These are phyloP conservation scores for Teunomyces kruisii DNA, from an alignment of 805 yeast genomes.

Conservation along the genomic window DNA sequence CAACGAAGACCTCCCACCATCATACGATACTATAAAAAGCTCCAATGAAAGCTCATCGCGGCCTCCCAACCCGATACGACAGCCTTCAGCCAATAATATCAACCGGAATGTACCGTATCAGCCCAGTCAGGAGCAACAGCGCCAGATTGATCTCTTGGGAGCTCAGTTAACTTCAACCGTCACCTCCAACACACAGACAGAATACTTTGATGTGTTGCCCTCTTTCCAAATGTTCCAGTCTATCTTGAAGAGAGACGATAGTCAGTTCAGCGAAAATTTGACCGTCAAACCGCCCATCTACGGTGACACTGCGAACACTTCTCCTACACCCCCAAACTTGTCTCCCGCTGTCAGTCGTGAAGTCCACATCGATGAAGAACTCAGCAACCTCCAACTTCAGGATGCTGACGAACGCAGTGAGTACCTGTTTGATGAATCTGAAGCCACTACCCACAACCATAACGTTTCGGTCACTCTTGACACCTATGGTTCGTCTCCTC, in stretches of 20 bases:
- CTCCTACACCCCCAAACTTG: slow-evolving; percentile 28
- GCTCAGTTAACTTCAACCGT: slow-evolving; percentile 16
- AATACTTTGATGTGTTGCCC: slow-evolving; percentile 59
- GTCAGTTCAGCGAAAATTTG: slow-evolving; percentile 36
- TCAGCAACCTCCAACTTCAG: not conserved
- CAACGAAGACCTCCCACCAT: slow-evolving; percentile 6
- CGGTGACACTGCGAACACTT: slow-evolving; percentile 29
- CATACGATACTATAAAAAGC: slow-evolving; percentile 3
- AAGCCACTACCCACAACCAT: slow-evolving; percentile 10
- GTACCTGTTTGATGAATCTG: slow-evolving; percentile 7
- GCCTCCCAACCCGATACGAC: not conserved
- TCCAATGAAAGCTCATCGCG: not conserved
- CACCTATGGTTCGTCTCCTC: slow-evolving; percentile 43
- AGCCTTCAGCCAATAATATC: not conserved
- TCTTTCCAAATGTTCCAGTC: slow-evolving; percentile 69
- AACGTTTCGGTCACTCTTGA: slow-evolving; percentile 13
- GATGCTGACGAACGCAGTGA: slow-evolving; percentile 5
- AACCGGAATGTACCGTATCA: slow-evolving; percentile 18
- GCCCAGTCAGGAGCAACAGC: slow-evolving; percentile 36
- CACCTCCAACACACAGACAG: slow-evolving; percentile 31
- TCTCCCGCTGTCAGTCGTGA: slow-evolving; percentile 11
- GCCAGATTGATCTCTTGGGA: slow-evolving; percentile 29
- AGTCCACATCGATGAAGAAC: not conserved
- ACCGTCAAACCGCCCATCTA: slow-evolving; percentile 36
- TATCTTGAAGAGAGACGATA: slow-evolving; percentile 42